Percentiles rank a stretch among this genome's conserved stretches.
These are phyloP conservation scores for Aspergillus phoenicis DNA, from an alignment of 2,329 filamentous ascomycete genomes.

Conservation along the genomic window DNA sequence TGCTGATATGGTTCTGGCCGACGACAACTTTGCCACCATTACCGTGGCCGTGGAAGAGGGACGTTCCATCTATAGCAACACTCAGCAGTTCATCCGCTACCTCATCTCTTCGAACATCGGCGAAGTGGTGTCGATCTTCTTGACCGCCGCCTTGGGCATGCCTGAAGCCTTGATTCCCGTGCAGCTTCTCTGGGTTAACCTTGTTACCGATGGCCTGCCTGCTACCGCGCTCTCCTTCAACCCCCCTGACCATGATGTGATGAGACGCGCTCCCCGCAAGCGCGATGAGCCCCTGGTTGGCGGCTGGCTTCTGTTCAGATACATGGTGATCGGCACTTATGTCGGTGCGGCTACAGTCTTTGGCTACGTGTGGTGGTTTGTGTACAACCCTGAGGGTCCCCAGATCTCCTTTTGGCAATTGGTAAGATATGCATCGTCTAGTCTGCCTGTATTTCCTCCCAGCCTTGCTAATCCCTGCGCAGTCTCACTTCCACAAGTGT, in stretches of 20 bases:
- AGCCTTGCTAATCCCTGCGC: conserved; percentile 13
- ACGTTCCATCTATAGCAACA: conserved; percentile 99
- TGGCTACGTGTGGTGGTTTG: conserved; percentile 99
- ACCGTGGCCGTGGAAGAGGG: conserved; percentile 95
- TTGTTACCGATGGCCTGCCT: conserved; percentile 95
- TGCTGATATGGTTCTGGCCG: conserved; percentile 96
- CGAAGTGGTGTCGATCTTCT: conserved; percentile 97
- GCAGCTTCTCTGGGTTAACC: conserved; percentile 97
- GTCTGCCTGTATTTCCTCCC: conserved; percentile 12
- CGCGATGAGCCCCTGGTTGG: conserved; percentile 90
- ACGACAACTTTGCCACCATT: conserved; percentile 99
- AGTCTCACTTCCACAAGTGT: conserved; percentile 91
- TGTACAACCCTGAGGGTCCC: conserved; percentile 88
- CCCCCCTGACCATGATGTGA: conserved; percentile 96
- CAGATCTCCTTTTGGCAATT: conserved; percentile 90
- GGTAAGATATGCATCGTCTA: conserved; percentile 43
- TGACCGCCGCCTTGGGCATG: conserved; percentile 95
- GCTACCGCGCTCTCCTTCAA: conserved; percentile 98
- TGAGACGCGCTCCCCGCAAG: conserved; percentile 88
- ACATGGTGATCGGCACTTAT: conserved; percentile 93
- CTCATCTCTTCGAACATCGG: conserved; percentile 99
- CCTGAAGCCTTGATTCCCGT: conserved; percentile 96
- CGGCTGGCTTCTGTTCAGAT: conserved; percentile 96
- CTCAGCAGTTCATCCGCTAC: conserved; percentile 98
- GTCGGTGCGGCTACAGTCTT: conserved; percentile 93